Conservation (phyloP, 768 basidiomycete species). For the Favolaschia claudopus region DNA sequence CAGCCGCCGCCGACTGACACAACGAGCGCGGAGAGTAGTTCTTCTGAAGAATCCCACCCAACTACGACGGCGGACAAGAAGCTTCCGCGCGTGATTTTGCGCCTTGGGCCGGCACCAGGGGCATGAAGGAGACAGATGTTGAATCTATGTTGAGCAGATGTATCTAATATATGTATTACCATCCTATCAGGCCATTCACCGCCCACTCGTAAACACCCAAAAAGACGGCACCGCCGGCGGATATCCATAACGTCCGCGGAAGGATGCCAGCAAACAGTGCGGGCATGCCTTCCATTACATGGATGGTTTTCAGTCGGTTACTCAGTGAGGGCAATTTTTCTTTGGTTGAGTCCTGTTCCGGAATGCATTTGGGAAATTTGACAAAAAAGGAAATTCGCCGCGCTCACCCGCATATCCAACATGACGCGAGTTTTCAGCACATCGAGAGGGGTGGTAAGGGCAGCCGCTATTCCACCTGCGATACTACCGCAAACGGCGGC, state of each 20-base stretch:
- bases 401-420: conserved; percentile 83
- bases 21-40: conserved; percentile 5
- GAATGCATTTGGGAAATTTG: background rate
- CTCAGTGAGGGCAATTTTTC: conserved; percentile 62
- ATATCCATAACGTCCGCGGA: conserved; percentile 96
- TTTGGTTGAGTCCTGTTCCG: conserved; percentile 54
- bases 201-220: conserved; percentile 95
- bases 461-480: conserved; percentile 90
- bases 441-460: conserved; percentile 92
- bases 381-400: background rate
- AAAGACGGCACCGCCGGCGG: conserved; percentile 95
- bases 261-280: conserved; percentile 89
- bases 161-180: conserved; percentile 16
- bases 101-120: conserved; percentile 38
- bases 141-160: conserved; percentile 2
- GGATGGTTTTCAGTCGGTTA: conserved; percentile 70
- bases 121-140: background rate
- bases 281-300: conserved; percentile 68
- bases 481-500: conserved; percentile 90
- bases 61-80: conserved; percentile 27
- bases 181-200: conserved; percentile 56
- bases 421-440: conserved; percentile 97
- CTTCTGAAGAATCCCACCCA: conserved; percentile 10
- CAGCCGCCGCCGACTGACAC: background rate
- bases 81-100: conserved; percentile 42